Evolutionary conservation across 495 filamentous ascomycete genomes (phyloP).

Genomic region (Poronia punctata): DNA sequence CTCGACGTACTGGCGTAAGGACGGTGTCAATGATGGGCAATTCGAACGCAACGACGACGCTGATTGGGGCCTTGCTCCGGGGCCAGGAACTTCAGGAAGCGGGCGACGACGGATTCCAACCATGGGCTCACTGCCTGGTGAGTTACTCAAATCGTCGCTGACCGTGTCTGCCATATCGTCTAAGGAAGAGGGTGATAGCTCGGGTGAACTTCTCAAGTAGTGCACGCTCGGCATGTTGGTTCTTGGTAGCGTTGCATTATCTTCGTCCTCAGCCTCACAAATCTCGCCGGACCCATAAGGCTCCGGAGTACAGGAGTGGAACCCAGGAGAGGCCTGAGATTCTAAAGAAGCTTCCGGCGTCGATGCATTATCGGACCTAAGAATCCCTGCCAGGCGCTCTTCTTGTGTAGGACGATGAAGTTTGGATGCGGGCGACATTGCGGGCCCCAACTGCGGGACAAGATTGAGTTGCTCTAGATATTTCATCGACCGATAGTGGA

Average conservation of each 20-base stretch:
- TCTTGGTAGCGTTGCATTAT: background rate
- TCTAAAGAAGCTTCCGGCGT: no score
- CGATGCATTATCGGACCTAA: background rate
- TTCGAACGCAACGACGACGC: slow-evolving; percentile 16
- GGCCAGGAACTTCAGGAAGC: slow-evolving; percentile 33
- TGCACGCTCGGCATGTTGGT: slow-evolving; percentile 8
- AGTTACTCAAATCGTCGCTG: slow-evolving; percentile 4
- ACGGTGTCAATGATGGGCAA: slow-evolving; percentile 34
- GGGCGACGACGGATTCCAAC: slow-evolving; percentile 29
- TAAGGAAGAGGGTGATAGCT: slow-evolving; percentile 13
- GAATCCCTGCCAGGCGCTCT: background rate
- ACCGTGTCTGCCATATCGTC: background rate
- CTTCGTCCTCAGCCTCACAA: background rate
- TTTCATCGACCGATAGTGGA: slow-evolving; percentile 43
- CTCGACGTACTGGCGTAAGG: slow-evolving; percentile 32
- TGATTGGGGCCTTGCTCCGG: slow-evolving; percentile 16
- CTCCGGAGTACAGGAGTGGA: no score
- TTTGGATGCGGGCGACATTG: background rate
- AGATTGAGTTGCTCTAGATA: slow-evolving; percentile 37
- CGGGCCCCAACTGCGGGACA: slow-evolving; percentile 13
- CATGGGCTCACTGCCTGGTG: slow-evolving; percentile 19
- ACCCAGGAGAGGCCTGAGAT: no score
- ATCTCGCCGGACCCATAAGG: slow-evolving; percentile 14
- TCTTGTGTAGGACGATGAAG: background rate
- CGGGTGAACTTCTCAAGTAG: slow-evolving; percentile 25